Percentiles rank a stretch among this genome's conserved stretches.
Conservation (phyloP, 1,139 yeast species). For the Geotrichum aggregatum region DNA sequence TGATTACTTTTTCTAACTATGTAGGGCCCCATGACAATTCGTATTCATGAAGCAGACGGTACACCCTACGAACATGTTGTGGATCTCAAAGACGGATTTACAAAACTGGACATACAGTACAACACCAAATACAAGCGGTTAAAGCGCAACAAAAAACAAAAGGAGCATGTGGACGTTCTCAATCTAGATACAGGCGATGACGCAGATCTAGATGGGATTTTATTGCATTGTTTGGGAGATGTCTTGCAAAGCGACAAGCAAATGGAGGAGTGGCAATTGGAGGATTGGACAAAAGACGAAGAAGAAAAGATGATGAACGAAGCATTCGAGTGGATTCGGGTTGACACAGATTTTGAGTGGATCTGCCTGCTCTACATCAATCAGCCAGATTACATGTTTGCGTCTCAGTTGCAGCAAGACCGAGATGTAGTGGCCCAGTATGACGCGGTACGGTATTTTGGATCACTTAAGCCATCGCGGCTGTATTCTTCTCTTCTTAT, state of each 20-base stretch:
- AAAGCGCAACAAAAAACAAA: slow-evolving; percentile 57
- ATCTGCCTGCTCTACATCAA: slow-evolving; percentile 73
- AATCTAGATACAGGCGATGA: slow-evolving; percentile 27
- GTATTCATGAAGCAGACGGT: slow-evolving; percentile 99
- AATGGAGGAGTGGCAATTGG: slow-evolving; percentile 64
- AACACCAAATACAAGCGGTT: slow-evolving; percentile 80
- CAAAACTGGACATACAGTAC: slow-evolving; percentile 88
- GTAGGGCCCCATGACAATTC: slow-evolving; percentile 87
- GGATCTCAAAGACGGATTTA: slow-evolving; percentile 76
- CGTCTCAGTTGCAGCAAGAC: slow-evolving; percentile 89
- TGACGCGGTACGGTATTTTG: slow-evolving; percentile 75
- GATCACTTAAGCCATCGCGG: slow-evolving; percentile 54
- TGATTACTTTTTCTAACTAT: neutral
- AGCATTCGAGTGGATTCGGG: slow-evolving; percentile 95
- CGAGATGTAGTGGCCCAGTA: slow-evolving; percentile 94
- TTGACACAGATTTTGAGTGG: slow-evolving; percentile 98
- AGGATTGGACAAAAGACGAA: slow-evolving; percentile 68
- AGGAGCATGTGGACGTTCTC: slow-evolving; percentile 33
- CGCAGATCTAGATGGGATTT: slow-evolving; percentile 41
- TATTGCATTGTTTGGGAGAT: slow-evolving; percentile 69
- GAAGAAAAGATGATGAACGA: slow-evolving; percentile 69
- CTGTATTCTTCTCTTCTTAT: slow-evolving; percentile 74
- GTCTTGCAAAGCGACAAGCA: slow-evolving; percentile 61
- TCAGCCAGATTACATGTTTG: slow-evolving; percentile 94
- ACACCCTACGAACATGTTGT: slow-evolving; percentile 98